Evolutionary conservation across 164 flowering plant genomes (phyloP).

Genomic region (Magnolia changhungtana): DNA sequence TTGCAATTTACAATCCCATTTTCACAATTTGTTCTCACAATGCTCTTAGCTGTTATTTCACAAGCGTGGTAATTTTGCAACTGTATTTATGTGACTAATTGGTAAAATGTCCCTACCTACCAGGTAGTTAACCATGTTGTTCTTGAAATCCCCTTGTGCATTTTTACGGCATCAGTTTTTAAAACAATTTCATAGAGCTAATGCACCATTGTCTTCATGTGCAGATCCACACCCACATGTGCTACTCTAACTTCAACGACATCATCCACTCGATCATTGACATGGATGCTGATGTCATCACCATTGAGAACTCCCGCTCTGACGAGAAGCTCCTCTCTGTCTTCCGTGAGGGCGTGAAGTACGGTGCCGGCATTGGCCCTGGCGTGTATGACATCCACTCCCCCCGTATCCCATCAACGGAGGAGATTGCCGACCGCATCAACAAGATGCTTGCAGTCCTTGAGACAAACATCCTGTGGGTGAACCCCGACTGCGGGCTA

Average conservation of each 20-base stretch:
- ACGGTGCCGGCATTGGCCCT: slow-evolving; percentile 96
- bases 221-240: slow-evolving; percentile 87
- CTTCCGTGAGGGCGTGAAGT: slow-evolving; percentile 93
- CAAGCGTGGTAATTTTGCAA: too few relatives aligned
- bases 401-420: slow-evolving; percentile 83
- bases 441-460: slow-evolving; percentile 96
- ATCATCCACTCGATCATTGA: slow-evolving; percentile 74
- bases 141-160: too few relatives aligned
- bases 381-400: slow-evolving; percentile 98
- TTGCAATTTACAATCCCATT: too few relatives aligned
- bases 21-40: too few relatives aligned
- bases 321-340: slow-evolving; percentile 96
- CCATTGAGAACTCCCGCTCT: slow-evolving; percentile 93
- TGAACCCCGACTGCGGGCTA: slow-evolving; percentile 96
- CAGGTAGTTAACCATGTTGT: too few relatives aligned
- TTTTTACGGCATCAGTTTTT: too few relatives aligned
- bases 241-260: slow-evolving; percentile 81
- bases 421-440: slow-evolving; percentile 83
- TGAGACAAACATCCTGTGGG: slow-evolving; percentile 88
- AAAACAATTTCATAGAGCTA: neutral
- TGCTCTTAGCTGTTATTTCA: too few relatives aligned
- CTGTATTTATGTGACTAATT: too few relatives aligned
- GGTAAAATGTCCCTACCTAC: too few relatives aligned
- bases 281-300: slow-evolving; percentile 93
- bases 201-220: neutral